phyloP scores from a whole-genome alignment of 83 land plant species.

The Picea engelmannii region DNA sequence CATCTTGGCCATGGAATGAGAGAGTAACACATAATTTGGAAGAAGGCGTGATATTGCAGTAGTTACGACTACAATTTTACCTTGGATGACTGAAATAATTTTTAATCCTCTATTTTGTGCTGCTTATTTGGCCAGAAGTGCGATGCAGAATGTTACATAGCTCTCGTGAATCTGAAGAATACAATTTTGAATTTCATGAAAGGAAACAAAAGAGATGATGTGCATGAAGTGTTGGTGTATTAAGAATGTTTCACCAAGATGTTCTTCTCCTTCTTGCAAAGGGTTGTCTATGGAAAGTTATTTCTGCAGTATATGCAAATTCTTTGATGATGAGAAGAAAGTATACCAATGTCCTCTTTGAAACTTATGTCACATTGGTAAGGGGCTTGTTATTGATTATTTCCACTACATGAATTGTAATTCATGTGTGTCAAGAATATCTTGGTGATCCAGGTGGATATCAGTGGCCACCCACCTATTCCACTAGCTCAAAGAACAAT shows the following conservation, averaged over 20 bases:
- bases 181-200: slow-evolving; percentile 20
- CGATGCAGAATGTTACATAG: slow-evolving; percentile 84
- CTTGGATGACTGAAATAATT: slow-evolving; percentile 58
- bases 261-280: slow-evolving; percentile 61
- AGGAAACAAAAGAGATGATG: slow-evolving; percentile 80
- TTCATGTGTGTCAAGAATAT: too few species aligned
- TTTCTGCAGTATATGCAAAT: slow-evolving; percentile 84
- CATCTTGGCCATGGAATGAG: too few species aligned
- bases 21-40: slow-evolving; percentile 25
- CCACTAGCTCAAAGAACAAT: too few species aligned
- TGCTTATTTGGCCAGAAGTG: slow-evolving; percentile 81
- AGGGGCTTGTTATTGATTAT: too few species aligned
- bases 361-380: too few species aligned
- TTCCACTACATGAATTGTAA: too few species aligned
- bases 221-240: slow-evolving; percentile 84
- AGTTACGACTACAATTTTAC: slow-evolving; percentile 84
- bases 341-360: too few species aligned
- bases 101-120: slow-evolving; percentile 96
- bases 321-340: slow-evolving; percentile 86
- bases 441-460: too few species aligned
- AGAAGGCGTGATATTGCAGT: slow-evolving; percentile 74
- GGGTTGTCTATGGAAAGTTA: slow-evolving; percentile 76
- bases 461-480: too few species aligned
- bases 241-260: slow-evolving; percentile 63
- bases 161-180: slow-evolving; percentile 4